These are phyloP conservation scores for Beta corolliflora DNA, from an alignment of 179 eudicot species.

Conservation along the genomic window DNA sequence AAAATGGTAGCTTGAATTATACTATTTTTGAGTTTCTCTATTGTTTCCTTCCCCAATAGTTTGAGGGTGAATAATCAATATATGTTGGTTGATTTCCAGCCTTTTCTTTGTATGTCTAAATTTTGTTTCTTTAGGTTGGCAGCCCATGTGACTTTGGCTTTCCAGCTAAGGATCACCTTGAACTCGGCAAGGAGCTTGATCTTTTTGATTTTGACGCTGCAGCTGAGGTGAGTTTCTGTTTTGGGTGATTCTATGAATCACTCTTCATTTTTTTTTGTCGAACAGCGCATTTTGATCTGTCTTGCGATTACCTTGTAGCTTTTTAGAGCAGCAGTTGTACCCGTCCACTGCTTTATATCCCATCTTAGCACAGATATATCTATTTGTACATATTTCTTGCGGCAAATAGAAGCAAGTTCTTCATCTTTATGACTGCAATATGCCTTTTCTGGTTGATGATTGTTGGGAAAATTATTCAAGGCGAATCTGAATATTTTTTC, in stretches of 20 bases:
- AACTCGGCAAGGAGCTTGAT: slow-evolving; percentile 88
- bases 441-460: background rate
- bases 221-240: slow-evolving; percentile 61
- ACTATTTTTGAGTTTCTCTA: background rate
- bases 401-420: background rate
- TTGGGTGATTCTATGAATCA: background rate
- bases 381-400: background rate
- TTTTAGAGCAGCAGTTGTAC: background rate
- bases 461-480: background rate
- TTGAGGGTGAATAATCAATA: background rate
- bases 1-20: slow-evolving; percentile 51
- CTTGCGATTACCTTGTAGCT: background rate
- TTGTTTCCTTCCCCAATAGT: background rate
- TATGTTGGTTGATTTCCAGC: background rate
- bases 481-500: background rate
- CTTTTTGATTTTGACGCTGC: slow-evolving; percentile 93
- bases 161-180: slow-evolving; percentile 76
- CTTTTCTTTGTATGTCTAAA: background rate
- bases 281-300: background rate
- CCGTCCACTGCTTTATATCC: background rate
- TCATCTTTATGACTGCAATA: background rate
- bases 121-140: slow-evolving; percentile 55
- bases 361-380: background rate
- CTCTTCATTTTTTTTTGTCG: background rate
- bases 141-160: slow-evolving; percentile 60